Evolutionary conservation across 495 filamentous ascomycete genomes (phyloP), one percentile per base, ranked within the genome.

Genomic region (Annulohypoxylon maeteangense): DNA sequence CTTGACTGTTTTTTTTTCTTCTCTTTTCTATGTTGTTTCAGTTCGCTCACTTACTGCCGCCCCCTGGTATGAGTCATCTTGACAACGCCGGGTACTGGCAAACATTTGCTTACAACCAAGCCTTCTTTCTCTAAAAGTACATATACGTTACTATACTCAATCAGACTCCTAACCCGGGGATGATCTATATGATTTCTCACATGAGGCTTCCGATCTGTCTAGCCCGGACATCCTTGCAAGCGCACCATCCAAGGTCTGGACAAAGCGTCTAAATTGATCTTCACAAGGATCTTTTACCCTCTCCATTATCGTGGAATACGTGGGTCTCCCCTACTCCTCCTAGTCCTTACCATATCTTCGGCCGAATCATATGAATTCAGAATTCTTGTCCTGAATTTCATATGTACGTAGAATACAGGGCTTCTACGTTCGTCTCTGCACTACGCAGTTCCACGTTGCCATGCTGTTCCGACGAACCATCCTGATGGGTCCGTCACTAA

Each of bases 261-360:
- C 31, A 62, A 63, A 20, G 57, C 20, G 45, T 48, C 54, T 29
- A 58, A 45, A 62, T 38, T 48, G 68, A 68, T 72, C 60, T 65
- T 58, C 70, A 34, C 65, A 65, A 58, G 70, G 64, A 51, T 72
- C 20, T 55, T 25, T 14, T 29, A 55, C 16, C 70, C 63, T 72
- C 63, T 44, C 53, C 64, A 38, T 55, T 38, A 62, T 10, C 38
- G 60, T 45, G 36, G 47, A 54, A 62, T 54, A 16, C 31, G 45
- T 71, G 68, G 64, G 54, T 44, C 60, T 67, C 20, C 29, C 32
- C 29, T 45, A 11, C 31, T 60, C 36, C 45, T 67, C 25, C 12
- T 16, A 36, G 54, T 36, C 42, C 60, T 65, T 31, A 20, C 29
- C 36, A 31, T 50, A 20, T 48, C 16, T 71, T 67, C 58, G 64